Base-by-base conservation (phyloP, 2,329 filamentous ascomycete genomes). In the Helotiales sp. region DNA sequence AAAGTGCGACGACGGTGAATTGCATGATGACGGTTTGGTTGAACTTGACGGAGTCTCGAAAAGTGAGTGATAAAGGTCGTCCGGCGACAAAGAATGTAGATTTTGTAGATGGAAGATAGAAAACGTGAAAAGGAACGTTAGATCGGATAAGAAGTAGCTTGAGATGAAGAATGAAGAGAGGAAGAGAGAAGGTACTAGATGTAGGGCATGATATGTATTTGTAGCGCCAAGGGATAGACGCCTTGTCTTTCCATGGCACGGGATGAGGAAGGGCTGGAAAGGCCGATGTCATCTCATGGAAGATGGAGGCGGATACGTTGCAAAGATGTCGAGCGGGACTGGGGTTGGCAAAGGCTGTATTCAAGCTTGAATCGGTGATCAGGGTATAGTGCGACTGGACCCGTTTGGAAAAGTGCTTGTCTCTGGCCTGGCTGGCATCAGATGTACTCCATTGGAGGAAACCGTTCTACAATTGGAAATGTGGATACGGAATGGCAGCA, bases 1-100 rank as follows among this genome's bases (percentile, higher is more conserved):
- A 44, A 62, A 70, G 44, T 22, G 67, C 48, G 55, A 68, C 19
- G 58, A 69, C 7, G 40, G 64, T 58, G 65, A 69, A 69, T 62
- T 69, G 66, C 68, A 70, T 70, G 56, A 46, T 66, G 59, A 58
- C 63, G 57, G 54, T 60, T 31, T 56, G 27, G 58, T 34, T 46
- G 44, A 57, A 15, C 53, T 63, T 58, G 30, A 57, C 24, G n/a
- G 52, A 59, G 30, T 34, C 33, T 19, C 46, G 47, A 34, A 50
- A 42, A 52, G 34, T 36, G 57, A 54, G 47, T 48, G 47, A 34
- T 24, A 61, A 62, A 56, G 58, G 66, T 69, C 68, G 67, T 65
- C 67, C 66, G 67, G 68, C 67, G 67, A 69, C 67, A 68, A 62
- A 30, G 52, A 57, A 60, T 56, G 52, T 44, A 60, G 52, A 52